Conservation (phyloP, 1,284 basidiomycete genomes). For the Apiotrichum veenhuisii region DNA sequence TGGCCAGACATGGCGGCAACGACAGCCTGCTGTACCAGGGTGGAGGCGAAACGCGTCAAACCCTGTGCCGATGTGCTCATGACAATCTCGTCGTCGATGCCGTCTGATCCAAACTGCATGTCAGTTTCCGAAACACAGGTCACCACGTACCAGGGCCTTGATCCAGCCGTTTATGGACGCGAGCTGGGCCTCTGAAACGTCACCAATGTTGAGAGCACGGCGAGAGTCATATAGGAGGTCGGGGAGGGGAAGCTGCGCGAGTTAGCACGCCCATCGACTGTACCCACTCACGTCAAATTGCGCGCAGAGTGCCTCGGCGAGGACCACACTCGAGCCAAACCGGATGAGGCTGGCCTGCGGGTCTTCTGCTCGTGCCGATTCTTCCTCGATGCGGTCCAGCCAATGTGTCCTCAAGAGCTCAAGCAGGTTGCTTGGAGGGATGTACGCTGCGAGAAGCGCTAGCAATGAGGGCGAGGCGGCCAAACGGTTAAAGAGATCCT, state of each 20-base stretch:
- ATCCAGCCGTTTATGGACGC: constrained; percentile 45
- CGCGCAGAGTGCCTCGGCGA: constrained; percentile 38
- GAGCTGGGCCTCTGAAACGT: constrained; percentile 39
- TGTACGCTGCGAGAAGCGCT: constrained; percentile 17
- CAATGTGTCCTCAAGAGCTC: constrained; percentile 24
- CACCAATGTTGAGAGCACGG: constrained; percentile 32
- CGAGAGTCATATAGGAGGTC: constrained; percentile 33
- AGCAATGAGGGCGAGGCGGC: constrained; percentile 31
- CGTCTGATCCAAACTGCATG: constrained; percentile 45
- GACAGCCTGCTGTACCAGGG: constrained; percentile 54
- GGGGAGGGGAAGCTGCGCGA: constrained; percentile 26
- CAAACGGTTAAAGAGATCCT: constrained; percentile 34
- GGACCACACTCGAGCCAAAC: constrained; percentile 46
- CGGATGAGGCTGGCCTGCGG: constrained; percentile 44
- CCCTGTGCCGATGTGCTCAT: constrained; percentile 50
- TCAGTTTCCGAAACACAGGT: constrained; percentile 2
- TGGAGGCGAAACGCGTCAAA: constrained; percentile 50
- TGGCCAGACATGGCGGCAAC: constrained; percentile 49
- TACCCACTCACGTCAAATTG: constrained; percentile 33
- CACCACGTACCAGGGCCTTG: constrained; percentile 40
- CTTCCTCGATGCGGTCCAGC: constrained; percentile 29
- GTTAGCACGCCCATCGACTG: not conserved
- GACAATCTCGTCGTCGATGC: constrained; percentile 49
- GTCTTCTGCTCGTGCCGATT: constrained; percentile 32
- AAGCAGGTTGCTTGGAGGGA: constrained; percentile 23